Evolutionary conservation across 768 basidiomycete species (phyloP), one percentile per base, ranked within the genome.

Genomic region (Amanita pseudoporphyria): DNA sequence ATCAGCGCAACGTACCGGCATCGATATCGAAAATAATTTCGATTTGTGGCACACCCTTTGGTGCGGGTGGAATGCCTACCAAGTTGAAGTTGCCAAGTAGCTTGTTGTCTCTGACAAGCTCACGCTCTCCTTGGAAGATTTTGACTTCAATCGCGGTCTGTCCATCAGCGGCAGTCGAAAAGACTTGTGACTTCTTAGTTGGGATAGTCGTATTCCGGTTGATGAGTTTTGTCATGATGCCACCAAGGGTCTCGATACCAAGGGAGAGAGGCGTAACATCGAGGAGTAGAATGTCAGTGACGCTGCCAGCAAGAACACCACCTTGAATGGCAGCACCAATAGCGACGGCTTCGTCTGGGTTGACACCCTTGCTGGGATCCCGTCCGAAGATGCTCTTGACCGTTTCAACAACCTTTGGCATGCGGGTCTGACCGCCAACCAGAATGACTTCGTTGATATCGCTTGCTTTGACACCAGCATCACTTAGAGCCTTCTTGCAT

Each of bases 101-200:
- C 71, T 98, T 99, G 83, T 98, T 98, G 73, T 98, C 96, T 49
- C 88, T 78, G 51, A 97, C 94, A 57, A 98, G 82, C 65, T 97
- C 96, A 73, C 96, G 94, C 75, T 99, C 96, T 62, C 96, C 96
- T 71, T 99, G 96, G 78, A 81, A 99, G 58, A 99, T 93, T 82
- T 98, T 98, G 67, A 99, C 95, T 67, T 98, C 94, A 56, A 99
- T 97, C 32, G 95, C 94, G n/a, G 88, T 95, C 70, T 99, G 96
- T 46, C 96, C 95, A 54, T 99, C 96, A 33, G 95, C 95, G 35
- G 96, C 95, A 13, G 96, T 99, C 3, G 95, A 98, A 79, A 99
- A 98, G 38, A 86, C 87, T 67, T 98, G 95, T 0, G 91, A 93
- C 79, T 99, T 99, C 79, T 99, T 99, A 58, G 95, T 97, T 4